phyloP scores from a whole-genome alignment of 2,329 filamentous ascomycete species.

The Diaporthe citri region DNA sequence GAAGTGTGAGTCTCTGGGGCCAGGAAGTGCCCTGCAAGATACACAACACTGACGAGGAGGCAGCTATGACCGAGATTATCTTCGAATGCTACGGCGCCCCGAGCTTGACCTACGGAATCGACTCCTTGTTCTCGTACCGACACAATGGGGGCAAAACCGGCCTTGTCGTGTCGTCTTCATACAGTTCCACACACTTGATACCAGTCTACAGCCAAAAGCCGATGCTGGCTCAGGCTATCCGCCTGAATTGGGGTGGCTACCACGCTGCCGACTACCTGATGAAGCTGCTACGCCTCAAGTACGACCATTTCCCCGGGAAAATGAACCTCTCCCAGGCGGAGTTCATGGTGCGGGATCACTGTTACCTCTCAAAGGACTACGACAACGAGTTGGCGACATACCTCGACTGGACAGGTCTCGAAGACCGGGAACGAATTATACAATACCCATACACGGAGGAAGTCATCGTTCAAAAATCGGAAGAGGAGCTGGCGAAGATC shows the following conservation, averaged over 20 bases:
- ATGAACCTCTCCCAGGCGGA: slow-evolving; percentile 89
- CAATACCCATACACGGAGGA: slow-evolving; percentile 97
- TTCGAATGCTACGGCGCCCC: slow-evolving; percentile 97
- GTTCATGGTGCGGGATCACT: slow-evolving; percentile 87
- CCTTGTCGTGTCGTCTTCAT: slow-evolving; percentile 89
- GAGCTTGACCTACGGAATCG: slow-evolving; percentile 92
- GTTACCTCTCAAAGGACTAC: slow-evolving; percentile 89
- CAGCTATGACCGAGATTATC: slow-evolving; percentile 96
- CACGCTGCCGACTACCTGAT: slow-evolving; percentile 92
- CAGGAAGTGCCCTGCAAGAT: background rate
- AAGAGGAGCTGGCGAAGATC: slow-evolving; percentile 90
- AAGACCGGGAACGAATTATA: slow-evolving; percentile 88
- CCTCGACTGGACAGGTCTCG: slow-evolving; percentile 91
- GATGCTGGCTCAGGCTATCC: slow-evolving; percentile 84
- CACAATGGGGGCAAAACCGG: slow-evolving; percentile 92
- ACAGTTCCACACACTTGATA: slow-evolving; percentile 95
- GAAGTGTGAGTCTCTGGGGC: slow-evolving; percentile 73
- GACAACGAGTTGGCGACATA: slow-evolving; percentile 81
- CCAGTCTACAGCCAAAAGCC: slow-evolving; percentile 91
- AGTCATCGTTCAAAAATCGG: slow-evolving; percentile 88
- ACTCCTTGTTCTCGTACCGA: slow-evolving; percentile 94
- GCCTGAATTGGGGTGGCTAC: slow-evolving; percentile 94
- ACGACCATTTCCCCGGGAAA: slow-evolving; percentile 88
- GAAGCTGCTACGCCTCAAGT: slow-evolving; percentile 91
- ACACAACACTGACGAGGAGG: slow-evolving; percentile 45